Base-by-base conservation (phyloP, 805 yeast species). In the Candida boleticola region DNA sequence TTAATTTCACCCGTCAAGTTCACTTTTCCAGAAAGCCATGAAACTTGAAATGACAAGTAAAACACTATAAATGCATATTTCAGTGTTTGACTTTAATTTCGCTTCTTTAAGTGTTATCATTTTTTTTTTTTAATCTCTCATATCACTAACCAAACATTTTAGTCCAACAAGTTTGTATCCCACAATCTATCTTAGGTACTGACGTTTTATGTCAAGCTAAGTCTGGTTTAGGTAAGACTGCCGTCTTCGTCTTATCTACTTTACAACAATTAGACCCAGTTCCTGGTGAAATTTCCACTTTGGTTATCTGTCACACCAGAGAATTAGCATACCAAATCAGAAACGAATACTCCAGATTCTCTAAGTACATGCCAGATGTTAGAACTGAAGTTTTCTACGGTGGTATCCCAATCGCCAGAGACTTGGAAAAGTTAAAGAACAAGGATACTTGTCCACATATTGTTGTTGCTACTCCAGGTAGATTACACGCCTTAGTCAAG, bases 161-260 rank as follows among this genome's bases (percentile, higher is more conserved):
- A 85, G 99, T 92, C 53, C 99, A 92, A 75, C 99, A 92, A 75
- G 92, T 89, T 55, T 88, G 97, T 71, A 93, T 92, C 60, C 99
- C 99, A 42, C 98, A 93, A 73, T 87, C 97, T 43, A 89, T 92
- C 61, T 85, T 92, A 56, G 99, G 98, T 62, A 92, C 96, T 48
- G 99, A 92, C 64, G 98, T 92, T 45, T 73, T 92, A 54, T 93
- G 99, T 75, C 99, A 92, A 77, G 99, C 99, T 68, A 92, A 93
- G 76, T 93, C 99, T 36, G 99, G 99, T 85, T 78, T 93, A 55
- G 99, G 99, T 83, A 92, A 92, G 69, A 92, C 99, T 46, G 99
- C 99, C 36, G 98, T 92, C 43, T 92, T 92, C 57, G 98, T 92
- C 46, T 77, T 92, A 58, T 87, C 97, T 20, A 92, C 99, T 48